A percentile compares a stretch with the other conserved stretches of the same genome.
phyloP scores from a whole-genome alignment of 345 rosid species.

The Eucalyptus lansdowneana region DNA sequence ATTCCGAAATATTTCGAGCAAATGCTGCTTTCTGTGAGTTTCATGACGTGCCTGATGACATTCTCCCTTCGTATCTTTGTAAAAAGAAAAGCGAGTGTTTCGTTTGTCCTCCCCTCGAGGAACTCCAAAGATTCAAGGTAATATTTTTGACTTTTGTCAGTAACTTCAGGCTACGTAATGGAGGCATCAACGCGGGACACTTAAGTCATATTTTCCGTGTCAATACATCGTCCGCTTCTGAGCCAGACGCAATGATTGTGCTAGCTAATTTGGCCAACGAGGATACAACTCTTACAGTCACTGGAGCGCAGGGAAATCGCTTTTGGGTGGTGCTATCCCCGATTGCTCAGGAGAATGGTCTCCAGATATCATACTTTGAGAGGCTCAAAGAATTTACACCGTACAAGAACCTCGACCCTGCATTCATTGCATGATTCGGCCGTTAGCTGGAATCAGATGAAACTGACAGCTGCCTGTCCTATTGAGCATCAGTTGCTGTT shows the following conservation, averaged over 20 bases:
- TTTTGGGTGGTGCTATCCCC: slow-evolving; percentile 6
- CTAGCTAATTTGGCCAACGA: background rate
- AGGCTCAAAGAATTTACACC: slow-evolving; percentile 1
- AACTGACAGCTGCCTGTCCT: background rate
- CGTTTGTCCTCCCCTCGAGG: background rate
- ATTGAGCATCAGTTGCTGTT: background rate
- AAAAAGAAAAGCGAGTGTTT: background rate
- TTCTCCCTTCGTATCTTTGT: background rate
- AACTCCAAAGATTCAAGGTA: background rate
- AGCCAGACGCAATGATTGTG: background rate
- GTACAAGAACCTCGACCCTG: background rate
- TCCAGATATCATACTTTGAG: slow-evolving; percentile 15
- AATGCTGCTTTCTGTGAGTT: background rate
- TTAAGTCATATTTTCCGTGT: background rate
- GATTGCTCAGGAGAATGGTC: slow-evolving; percentile 7
- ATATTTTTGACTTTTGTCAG: background rate
- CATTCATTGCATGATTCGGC: background rate
- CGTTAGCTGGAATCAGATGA: background rate
- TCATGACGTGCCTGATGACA: background rate
- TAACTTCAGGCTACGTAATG: background rate
- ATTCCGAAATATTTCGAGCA: background rate
- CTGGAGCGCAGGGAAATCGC: background rate
- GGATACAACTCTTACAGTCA: background rate
- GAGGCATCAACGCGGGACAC: background rate
- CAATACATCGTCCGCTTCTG: background rate